Evolutionary conservation across 2,329 filamentous ascomycete species (phyloP).

Genomic region (Thermothelomyces thermophilus): DNA sequence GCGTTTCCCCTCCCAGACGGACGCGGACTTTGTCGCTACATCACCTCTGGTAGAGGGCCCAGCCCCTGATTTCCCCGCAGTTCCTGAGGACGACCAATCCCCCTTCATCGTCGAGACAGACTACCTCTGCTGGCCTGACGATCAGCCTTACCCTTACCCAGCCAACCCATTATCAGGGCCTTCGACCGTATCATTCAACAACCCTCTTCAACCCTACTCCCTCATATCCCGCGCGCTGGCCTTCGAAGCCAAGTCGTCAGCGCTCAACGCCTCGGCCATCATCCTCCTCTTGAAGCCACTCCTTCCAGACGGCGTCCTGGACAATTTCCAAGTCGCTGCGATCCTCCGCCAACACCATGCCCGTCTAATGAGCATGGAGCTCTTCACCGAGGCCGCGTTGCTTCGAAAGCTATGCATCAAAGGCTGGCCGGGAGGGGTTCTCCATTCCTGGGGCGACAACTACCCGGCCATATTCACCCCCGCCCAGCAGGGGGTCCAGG

Average conservation of each 20-base stretch:
- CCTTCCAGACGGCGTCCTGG: slow-evolving; percentile 48
- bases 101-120: slow-evolving; percentile 47
- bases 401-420: slow-evolving; percentile 54
- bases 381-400: slow-evolving; percentile 55
- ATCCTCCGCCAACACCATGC: slow-evolving; percentile 54
- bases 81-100: slow-evolving; percentile 14
- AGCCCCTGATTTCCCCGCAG: slow-evolving; percentile 3
- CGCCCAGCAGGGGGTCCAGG: slow-evolving; percentile 49
- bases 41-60: slow-evolving; percentile 14
- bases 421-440: slow-evolving; percentile 45
- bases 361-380: slow-evolving; percentile 51
- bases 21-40: slow-evolving; percentile 18
- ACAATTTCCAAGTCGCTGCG: slow-evolving; percentile 47
- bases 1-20: slow-evolving; percentile 27
- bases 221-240: slow-evolving; percentile 48
- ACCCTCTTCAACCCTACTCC: slow-evolving; percentile 49
- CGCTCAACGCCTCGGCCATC: slow-evolving; percentile 55
- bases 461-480: slow-evolving; percentile 49
- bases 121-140: slow-evolving; percentile 52
- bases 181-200: slow-evolving; percentile 20
- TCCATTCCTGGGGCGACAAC: slow-evolving; percentile 47
- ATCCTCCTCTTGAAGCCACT: slow-evolving; percentile 53
- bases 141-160: slow-evolving; percentile 49
- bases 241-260: slow-evolving; percentile 50
- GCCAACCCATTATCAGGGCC: slow-evolving; percentile 22